A percentile compares a stretch with the other conserved stretches of the same genome.
These are phyloP conservation scores for Gastrolobium villosum DNA, from an alignment of 306 rosid species.

Conservation along the genomic window DNA sequence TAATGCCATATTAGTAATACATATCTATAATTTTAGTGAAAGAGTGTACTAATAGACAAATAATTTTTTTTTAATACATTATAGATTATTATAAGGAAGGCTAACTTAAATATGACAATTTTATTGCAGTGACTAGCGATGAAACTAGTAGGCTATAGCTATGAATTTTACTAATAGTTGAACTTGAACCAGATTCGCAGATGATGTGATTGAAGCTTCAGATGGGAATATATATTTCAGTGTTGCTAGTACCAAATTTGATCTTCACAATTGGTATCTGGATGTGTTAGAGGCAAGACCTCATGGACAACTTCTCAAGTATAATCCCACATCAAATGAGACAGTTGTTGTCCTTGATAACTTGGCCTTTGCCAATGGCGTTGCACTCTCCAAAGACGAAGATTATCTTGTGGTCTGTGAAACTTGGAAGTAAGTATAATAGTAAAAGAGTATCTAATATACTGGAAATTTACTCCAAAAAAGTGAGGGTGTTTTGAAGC, in stretches of 20 bases:
- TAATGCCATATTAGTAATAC: no score
- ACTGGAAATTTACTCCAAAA: no score
- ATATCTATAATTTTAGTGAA: no score
- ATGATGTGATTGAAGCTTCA: slow-evolving; percentile 74
- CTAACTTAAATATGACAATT: no score
- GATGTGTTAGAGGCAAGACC: slow-evolving; percentile 79
- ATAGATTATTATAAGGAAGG: no score
- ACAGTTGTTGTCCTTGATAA: slow-evolving; percentile 57
- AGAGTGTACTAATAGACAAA: no score
- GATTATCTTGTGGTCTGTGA: slow-evolving; percentile 69
- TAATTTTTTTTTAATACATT: no score
- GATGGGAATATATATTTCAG: slow-evolving; percentile 72
- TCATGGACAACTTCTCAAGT: slow-evolving; percentile 75
- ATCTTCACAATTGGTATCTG: slow-evolving; percentile 57
- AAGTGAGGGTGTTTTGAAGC: no score
- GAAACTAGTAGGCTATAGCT: background rate
- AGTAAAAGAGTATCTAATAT: no score
- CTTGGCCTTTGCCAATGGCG: slow-evolving; percentile 75
- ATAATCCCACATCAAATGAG: slow-evolving; percentile 56
- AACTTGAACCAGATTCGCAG: slow-evolving; percentile 65
- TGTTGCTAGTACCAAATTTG: slow-evolving; percentile 68
- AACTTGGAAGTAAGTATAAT: slow-evolving; percentile 64
- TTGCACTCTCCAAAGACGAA: slow-evolving; percentile 74
- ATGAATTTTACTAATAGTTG: slow-evolving; percentile 28
- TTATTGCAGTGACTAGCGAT: background rate